phyloP scores from a whole-genome alignment of 805 yeast species.

The Pichia nakasei region DNA sequence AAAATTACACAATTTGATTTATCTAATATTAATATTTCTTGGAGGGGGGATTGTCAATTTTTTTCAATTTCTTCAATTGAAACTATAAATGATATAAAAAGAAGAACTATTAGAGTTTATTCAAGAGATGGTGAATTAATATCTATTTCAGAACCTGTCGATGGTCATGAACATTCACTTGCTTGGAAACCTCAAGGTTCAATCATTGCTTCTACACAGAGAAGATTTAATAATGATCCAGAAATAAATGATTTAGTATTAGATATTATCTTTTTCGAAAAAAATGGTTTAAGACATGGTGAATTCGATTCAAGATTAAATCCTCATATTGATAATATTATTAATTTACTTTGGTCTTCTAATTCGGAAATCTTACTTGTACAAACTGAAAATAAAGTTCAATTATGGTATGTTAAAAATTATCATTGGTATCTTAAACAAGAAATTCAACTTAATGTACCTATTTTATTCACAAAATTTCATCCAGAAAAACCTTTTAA shows the following conservation, averaged over 20 bases:
- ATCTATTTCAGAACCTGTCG: conserved; percentile 84
- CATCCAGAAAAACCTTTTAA: conserved; percentile 86
- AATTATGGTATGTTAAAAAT: conserved; percentile 84
- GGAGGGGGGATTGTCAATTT: conserved; percentile 95
- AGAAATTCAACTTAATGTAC: conserved; percentile 38
- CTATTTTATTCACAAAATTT: conserved; percentile 49
- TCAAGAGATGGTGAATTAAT: conserved; percentile 69
- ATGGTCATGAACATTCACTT: conserved; percentile 62
- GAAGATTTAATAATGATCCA: conserved; percentile 35
- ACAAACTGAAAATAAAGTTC: conserved; percentile 52
- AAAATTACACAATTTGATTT: conserved; percentile 47
- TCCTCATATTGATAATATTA: conserved; percentile 35
- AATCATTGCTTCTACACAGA: conserved; percentile 71
- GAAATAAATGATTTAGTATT: conserved; percentile 38
- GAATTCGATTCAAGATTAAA: conserved; percentile 65
- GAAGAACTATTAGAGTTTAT: conserved; percentile 81
- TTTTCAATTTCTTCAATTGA: conserved; percentile 64
- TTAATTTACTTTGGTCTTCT: conserved; percentile 65
- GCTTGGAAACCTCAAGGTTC: conserved; percentile 93
- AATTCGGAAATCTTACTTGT: conserved; percentile 74
- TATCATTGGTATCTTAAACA: conserved; percentile 95
- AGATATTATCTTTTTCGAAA: conserved; percentile 74
- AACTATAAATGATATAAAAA: conserved; percentile 25
- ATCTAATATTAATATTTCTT: conserved; percentile 45
- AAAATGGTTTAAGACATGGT: conserved; percentile 88